Percentiles rank a stretch among this genome's conserved stretches.
Evolutionary conservation across 352 stramenopile species (phyloP).

Genomic region (Globisporangium iwayamae): DNA sequence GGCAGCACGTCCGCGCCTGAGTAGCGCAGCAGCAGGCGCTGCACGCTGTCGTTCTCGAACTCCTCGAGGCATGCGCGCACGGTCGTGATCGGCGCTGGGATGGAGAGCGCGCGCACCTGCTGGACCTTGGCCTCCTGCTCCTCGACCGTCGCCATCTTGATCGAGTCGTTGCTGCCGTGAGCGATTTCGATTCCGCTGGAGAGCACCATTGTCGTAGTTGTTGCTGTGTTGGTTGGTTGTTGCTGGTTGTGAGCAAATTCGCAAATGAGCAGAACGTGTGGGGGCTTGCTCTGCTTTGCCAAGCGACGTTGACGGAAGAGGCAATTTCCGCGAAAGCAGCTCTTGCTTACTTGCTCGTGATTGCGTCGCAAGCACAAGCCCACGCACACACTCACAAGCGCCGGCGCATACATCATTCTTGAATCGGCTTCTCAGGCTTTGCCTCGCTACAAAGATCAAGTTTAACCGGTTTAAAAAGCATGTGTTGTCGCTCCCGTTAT

Average conservation of each 20-base stretch:
- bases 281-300: too few species aligned
- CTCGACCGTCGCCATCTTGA: constrained; percentile 33
- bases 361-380: too few species aligned
- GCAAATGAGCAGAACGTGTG: constrained; percentile 7
- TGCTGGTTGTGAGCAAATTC: constrained; percentile 11
- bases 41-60: constrained; percentile 57
- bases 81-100: constrained; percentile 46
- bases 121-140: constrained; percentile 32
- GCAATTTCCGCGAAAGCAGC: too few species aligned
- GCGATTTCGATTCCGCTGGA: constrained; percentile 49
- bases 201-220: constrained; percentile 38
- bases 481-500: too few species aligned
- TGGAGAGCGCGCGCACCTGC: constrained; percentile 32
- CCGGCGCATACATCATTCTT: too few species aligned
- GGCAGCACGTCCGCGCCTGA: constrained; percentile 55
- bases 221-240: constrained; percentile 14
- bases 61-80: constrained; percentile 46
- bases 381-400: too few species aligned
- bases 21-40: constrained; percentile 53
- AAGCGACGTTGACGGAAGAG: too few species aligned
- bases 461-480: neutral
- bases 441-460: neutral
- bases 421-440: neutral
- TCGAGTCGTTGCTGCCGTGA: constrained; percentile 26
- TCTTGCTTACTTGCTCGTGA: neutral